phyloP scores from a whole-genome alignment of 768 basidiomycete genomes.

The Russula virescens region DNA sequence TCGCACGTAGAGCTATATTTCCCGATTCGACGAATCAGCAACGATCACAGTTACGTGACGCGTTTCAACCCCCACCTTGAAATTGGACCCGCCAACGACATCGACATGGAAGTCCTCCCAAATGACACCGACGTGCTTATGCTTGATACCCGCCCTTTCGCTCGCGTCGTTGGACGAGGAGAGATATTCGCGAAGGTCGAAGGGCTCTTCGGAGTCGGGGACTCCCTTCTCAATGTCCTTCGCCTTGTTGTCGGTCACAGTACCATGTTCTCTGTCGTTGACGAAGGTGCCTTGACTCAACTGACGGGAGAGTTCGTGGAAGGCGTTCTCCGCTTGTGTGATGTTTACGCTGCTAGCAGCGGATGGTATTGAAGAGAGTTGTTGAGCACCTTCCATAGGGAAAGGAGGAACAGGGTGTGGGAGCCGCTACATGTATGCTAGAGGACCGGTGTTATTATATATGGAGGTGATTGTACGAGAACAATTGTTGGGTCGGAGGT shows the following conservation, averaged over 20 bases:
- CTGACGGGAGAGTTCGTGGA: conserved; percentile 20
- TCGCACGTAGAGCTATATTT: conserved; percentile 47
- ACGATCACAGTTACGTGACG: not conserved
- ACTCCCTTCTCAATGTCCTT: conserved; percentile 40
- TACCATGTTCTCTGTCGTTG: not conserved
- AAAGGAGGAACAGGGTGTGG: not conserved
- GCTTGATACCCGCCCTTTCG: conserved; percentile 60
- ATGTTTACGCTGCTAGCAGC: conserved; percentile 10
- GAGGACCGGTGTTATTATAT: not conserved
- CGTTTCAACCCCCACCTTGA: conserved; percentile 42
- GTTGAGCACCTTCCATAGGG: not conserved
- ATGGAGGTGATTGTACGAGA: not conserved
- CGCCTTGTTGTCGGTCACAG: too few species aligned
- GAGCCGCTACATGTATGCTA: not conserved
- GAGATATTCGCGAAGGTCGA: conserved; percentile 69
- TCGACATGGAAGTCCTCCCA: conserved; percentile 69
- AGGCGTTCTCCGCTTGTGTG: conserved; percentile 11
- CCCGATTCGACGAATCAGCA: not conserved
- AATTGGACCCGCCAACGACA: conserved; percentile 52
- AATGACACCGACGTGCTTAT: conserved; percentile 73
- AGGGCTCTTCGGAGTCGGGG: conserved; percentile 37
- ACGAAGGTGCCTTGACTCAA: conserved; percentile 16
- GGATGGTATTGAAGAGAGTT: conserved; percentile 9
- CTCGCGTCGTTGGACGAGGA: conserved; percentile 63
- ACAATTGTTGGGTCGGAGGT: not conserved